Percentiles rank a stretch among this genome's conserved stretches.
Evolutionary conservation across 2,329 filamentous ascomycete genomes (phyloP).

Genomic region (Byssothecium circinans): DNA sequence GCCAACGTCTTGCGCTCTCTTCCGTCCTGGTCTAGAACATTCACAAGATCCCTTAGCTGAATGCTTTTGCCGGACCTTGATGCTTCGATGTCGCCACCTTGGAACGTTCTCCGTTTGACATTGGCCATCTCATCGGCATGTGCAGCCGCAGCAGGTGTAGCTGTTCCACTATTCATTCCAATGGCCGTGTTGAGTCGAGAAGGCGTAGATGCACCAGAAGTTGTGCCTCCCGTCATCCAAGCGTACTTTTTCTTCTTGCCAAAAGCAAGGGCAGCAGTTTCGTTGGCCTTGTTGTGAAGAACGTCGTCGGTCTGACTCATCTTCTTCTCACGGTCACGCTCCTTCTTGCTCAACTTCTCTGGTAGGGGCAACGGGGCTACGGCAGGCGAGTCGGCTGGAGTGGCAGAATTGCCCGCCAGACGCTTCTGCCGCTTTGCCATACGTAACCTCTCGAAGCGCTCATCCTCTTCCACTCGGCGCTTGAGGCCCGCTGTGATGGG

Average conservation of each 20-base stretch:
- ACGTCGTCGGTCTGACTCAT: conserved; percentile 74
- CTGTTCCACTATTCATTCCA: conserved; percentile 26
- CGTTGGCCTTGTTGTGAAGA: conserved; percentile 81
- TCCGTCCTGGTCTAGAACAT: conserved; percentile 77
- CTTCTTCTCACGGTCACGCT: conserved; percentile 75
- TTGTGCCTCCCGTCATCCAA: conserved; percentile 68
- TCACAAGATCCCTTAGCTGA: conserved; percentile 80
- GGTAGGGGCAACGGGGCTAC: conserved; percentile 28
- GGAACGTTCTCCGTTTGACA: conserved; percentile 60
- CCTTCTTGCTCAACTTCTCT: conserved; percentile 77
- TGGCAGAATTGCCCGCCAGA: conserved; percentile 26
- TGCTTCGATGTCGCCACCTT: conserved; percentile 55
- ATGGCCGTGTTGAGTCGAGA: conserved; percentile 25
- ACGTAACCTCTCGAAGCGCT: conserved; percentile 70
- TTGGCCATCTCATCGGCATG: conserved; percentile 50
- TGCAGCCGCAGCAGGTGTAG: conserved; percentile 23
- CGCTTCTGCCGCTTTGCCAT: conserved; percentile 50
- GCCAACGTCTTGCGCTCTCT: conserved; percentile 60
- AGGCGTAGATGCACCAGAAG: conserved; percentile 38
- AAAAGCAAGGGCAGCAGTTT: conserved; percentile 77
- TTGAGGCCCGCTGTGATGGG: conserved; percentile 58
- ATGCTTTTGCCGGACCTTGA: conserved; percentile 80
- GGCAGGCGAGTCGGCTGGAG: conserved; percentile 29
- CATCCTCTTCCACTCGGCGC: conserved; percentile 54
- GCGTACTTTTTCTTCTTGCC: conserved; percentile 72